Evolutionary conservation across 805 yeast genomes (phyloP).

Genomic region (Pichia californica): DNA sequence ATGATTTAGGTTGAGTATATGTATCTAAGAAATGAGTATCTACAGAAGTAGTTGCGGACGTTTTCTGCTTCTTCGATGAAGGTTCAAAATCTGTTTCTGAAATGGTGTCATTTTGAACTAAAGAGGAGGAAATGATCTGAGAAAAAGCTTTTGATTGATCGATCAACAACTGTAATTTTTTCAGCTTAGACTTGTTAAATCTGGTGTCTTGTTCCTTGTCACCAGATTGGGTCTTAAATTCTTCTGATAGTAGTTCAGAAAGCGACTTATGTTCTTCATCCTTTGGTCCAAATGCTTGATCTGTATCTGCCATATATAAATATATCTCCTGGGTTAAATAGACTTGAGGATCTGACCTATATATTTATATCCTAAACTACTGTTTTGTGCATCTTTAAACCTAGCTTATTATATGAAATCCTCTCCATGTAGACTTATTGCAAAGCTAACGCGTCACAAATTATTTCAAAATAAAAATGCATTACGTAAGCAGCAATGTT

Average conservation of each 20-base stretch:
- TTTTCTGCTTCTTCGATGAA: no score
- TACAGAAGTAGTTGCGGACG: not conserved
- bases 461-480: no score
- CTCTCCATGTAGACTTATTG: no score
- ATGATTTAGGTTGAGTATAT: conserved; percentile 43
- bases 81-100: conserved; percentile 22
- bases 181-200: conserved; percentile 40
- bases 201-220: conserved; percentile 27
- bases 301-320: not conserved
- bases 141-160: conserved; percentile 85
- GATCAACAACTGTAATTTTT: conserved; percentile 66
- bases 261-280: conserved; percentile 5
- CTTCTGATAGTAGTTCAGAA: conserved; percentile 5
- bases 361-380: no score
- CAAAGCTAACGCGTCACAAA: not conserved
- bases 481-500: no score
- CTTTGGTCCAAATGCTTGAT: no score
- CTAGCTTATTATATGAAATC: no score
- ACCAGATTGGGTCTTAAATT: conserved; percentile 12
- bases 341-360: no score
- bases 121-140: conserved; percentile 74
- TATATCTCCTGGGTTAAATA: no score
- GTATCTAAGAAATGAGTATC: conserved; percentile 4
- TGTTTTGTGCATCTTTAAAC: not conserved
- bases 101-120: conserved; percentile 36